A percentile compares a stretch with the other conserved stretches of the same genome.
These are phyloP conservation scores for Parathielavia appendiculata DNA, from an alignment of 495 filamentous ascomycete species.

Conservation along the genomic window DNA sequence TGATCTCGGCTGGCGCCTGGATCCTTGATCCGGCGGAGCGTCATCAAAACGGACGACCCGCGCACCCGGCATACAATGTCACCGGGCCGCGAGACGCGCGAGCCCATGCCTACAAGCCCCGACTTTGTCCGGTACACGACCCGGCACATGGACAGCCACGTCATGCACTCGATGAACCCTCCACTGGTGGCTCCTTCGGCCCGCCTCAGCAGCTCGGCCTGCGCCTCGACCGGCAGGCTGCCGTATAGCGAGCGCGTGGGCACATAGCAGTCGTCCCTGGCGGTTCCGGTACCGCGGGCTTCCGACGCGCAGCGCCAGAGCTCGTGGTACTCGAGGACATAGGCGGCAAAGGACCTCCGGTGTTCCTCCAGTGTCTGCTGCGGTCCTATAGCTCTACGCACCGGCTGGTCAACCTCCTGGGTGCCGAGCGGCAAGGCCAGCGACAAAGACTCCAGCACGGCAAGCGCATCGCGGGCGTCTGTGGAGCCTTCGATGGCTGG, in stretches of 20 bases:
- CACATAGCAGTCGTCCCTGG: not conserved
- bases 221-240: conserved; percentile 14
- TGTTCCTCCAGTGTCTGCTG: conserved; percentile 15
- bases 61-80: conserved; percentile 21
- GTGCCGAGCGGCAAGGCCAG: conserved; percentile 16
- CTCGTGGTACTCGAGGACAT: conserved; percentile 19
- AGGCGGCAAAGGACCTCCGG: conserved; percentile 17
- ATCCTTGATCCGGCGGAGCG: not conserved
- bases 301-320: too few relatives aligned
- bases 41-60: conserved; percentile 17
- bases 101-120: conserved; percentile 18
- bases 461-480: conserved; percentile 1
- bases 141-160: conserved; percentile 23
- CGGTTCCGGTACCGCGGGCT: too few relatives aligned
- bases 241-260: conserved; percentile 11
- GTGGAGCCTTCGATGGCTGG: not conserved
- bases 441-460: conserved; percentile 16
- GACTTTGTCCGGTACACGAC: conserved; percentile 18
- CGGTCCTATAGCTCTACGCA: conserved; percentile 5
- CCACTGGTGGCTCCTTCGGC: conserved; percentile 12
- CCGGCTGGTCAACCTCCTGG: conserved; percentile 7
- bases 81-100: conserved; percentile 16
- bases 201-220: conserved; percentile 13
- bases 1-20: too few relatives aligned
- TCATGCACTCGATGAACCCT: conserved; percentile 23